Evolutionary conservation across 2,329 filamentous ascomycete genomes (phyloP), one percentile per base, ranked within the genome.

Genomic region (Calonectria pseudoturangicola): DNA sequence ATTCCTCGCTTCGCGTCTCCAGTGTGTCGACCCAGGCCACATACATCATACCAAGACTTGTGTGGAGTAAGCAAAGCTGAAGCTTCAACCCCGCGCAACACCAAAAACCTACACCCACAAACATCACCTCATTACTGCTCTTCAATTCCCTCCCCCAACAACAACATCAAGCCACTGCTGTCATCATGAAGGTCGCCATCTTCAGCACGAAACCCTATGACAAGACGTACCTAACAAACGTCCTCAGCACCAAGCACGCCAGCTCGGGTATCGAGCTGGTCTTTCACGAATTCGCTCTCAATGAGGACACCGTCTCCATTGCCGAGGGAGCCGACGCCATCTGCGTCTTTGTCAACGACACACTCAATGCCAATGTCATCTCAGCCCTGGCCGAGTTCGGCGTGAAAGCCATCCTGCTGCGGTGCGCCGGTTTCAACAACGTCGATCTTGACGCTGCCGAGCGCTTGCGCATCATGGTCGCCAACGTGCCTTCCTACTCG

Each of bases 261-360:
- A 78, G 81, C 30, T 75, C 79, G 43, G 80, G 84, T 64, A 83
- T 90, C 75, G 85, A 89, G 13, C 83, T 93, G 66, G 80, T 85
- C 70, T 92, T 89, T 81, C 90, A 93, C 82, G 87, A 91, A 56
- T 90, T 92, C 71, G 79, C 89, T 3, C 87, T 93, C 12, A 86
- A 84, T 48, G 75, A 85, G 33, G 88, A 91, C 56, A 94, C 92
- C 0, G 90, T 87, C 2, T 76, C 87, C 1, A 86, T 93, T 8
- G 89, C 89, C 2, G 79, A 83, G 2, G 87, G 85, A 43, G 86
- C 88, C 71, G 83, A 88, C 50, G 92, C 91, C 69, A 86, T 94
- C 62, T 93, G 92, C 83, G 89, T 90, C 77, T 94, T 94, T 77
- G 92, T 93, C 80, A 94, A 93, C 82, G 92, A 94, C 83, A 82